phyloP scores from a whole-genome alignment of 2,329 filamentous ascomycete species.

The Tolypocladium endophyticum region DNA sequence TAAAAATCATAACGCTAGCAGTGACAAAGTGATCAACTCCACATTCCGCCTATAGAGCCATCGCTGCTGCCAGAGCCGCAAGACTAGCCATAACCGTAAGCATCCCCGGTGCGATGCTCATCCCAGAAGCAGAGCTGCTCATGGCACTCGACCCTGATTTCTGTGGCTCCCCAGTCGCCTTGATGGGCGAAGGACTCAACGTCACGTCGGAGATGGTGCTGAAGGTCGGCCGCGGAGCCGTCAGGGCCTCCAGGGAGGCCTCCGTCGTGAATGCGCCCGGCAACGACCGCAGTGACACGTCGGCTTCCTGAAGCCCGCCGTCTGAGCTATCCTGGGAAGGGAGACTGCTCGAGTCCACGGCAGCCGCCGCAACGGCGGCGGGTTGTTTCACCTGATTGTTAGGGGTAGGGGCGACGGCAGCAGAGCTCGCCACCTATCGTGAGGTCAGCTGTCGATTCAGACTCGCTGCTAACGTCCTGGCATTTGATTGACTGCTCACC shows the following conservation, averaged over 20 bases:
- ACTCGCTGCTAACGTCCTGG: background rate
- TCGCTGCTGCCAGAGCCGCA: background rate
- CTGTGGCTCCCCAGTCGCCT: background rate
- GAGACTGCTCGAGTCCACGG: background rate
- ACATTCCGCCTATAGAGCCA: background rate
- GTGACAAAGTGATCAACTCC: background rate
- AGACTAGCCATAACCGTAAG: background rate
- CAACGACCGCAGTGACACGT: background rate
- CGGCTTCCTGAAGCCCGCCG: background rate
- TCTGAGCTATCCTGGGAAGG: background rate
- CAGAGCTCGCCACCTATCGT: background rate
- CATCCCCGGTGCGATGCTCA: background rate
- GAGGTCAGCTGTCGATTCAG: background rate
- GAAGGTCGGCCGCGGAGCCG: background rate
- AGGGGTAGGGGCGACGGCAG: background rate
- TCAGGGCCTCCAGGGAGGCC: background rate
- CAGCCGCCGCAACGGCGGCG: background rate
- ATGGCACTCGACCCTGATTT: background rate
- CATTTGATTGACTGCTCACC: background rate
- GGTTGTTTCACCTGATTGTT: background rate
- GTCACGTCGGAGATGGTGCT: background rate
- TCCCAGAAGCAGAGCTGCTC: background rate
- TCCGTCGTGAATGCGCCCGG: background rate
- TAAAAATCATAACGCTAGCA: background rate
- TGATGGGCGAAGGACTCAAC: background rate